Conservation (phyloP, 768 basidiomycete species). For the Dentipellis sp. region DNA sequence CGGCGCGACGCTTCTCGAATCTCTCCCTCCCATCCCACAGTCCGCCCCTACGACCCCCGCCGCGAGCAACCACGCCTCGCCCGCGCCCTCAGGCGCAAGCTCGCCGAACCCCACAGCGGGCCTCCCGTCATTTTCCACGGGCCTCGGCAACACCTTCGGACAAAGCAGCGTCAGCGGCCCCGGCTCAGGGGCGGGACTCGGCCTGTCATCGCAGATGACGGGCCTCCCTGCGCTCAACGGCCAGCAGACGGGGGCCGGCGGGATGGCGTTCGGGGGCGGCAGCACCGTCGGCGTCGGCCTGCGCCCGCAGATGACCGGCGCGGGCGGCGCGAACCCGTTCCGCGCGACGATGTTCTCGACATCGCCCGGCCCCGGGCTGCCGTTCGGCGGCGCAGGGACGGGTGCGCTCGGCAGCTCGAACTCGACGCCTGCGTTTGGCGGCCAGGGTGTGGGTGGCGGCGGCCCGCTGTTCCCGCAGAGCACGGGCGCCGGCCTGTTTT, state of each 20-base stretch:
- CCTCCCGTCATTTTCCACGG: background rate
- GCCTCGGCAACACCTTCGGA: conserved; percentile 5
- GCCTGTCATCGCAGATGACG: conserved; percentile 14
- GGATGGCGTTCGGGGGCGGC: conserved; percentile 3
- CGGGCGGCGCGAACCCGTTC: conserved; percentile 31
- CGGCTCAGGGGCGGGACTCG: background rate
- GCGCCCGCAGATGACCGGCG: conserved; percentile 31
- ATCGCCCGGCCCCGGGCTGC: conserved; percentile 3
- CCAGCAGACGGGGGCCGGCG: background rate
- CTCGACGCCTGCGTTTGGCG: conserved; percentile 18
- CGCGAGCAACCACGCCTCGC: conserved; percentile 7
- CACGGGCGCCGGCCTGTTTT: conserved; percentile 3
- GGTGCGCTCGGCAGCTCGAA: conserved; percentile 13
- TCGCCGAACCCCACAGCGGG: background rate
- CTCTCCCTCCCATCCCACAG: conserved; percentile 60
- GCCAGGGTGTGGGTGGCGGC: conserved; percentile 1
- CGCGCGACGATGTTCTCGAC: conserved; percentile 27
- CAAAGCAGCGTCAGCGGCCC: conserved; percentile 1
- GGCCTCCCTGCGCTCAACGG: conserved; percentile 4
- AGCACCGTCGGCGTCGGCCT: conserved; percentile 22
- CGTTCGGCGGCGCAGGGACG: conserved; percentile 1
- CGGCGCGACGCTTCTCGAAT: conserved; percentile 39
- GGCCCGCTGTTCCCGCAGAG: conserved; percentile 11
- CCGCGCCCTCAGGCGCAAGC: background rate
- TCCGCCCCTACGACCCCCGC: conserved; percentile 42